Base-by-base conservation (phyloP, 1,284 basidiomycete genomes). In the Boletus sp. region DNA sequence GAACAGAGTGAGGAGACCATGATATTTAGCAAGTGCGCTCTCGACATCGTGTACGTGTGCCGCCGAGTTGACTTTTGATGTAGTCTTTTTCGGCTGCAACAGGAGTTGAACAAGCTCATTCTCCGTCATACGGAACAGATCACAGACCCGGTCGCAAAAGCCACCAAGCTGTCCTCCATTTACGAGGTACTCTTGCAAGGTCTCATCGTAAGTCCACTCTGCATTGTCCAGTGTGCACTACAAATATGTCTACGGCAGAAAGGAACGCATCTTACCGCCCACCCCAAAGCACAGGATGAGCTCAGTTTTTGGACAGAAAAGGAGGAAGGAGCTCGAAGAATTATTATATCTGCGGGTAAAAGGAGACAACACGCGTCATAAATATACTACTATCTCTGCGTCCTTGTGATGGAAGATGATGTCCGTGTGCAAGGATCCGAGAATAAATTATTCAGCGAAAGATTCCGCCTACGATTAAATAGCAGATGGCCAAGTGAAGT, bases 1-100 rank as follows among this genome's bases (percentile, higher is more conserved):
- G 80, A 80, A 41, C 85, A 90, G 56, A 84, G 83, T 35, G 90
- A 94, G 56, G 93, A 96, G 64, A 91, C 88, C 6, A 94, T 95
- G 92, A 87, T 94, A 39, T 95, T 94, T 61, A 84, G 88, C 12
- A 92, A 93, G 93, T 93, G 62, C 56, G 77, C 59, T 35, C 9
- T 41, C 13, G 19, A 16, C 14, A 14, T 14, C n/a, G 6, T 22
- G 30, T 12, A 23, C 7, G 34, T 2, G 26, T 6, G 20, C 23
- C 3, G 23, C 12, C 44, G 41, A 37, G 46, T 49, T 52, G 37
- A 44, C 40, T 30, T 35, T 25, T 22, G 13, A 51, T 13, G 8
- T 52, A 96, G 94, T 61, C 72, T 94, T 49, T 72, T 84, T n/a
- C 85, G 91, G n/a, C 67, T 96, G 43, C 81, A 92, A 33, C 81